Conservation (phyloP, 306 rosid genomes). For the Castanea crenata region DNA sequence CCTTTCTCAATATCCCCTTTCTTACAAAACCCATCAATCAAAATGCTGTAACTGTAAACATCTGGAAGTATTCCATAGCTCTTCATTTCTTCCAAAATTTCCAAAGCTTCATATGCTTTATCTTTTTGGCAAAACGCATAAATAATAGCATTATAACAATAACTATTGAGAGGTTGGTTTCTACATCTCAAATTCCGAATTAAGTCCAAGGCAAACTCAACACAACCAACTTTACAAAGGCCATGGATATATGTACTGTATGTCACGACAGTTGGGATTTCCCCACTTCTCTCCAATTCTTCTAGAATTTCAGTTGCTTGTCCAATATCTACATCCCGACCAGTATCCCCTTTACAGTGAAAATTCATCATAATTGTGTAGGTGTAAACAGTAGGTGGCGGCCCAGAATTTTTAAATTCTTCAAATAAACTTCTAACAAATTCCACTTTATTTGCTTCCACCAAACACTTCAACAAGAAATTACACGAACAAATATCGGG, state of each 20-base stretch:
- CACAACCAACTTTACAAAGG: slow-evolving; percentile 51
- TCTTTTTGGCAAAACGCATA: slow-evolving; percentile 48
- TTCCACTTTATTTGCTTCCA: slow-evolving; percentile 46
- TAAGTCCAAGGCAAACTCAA: slow-evolving; percentile 36
- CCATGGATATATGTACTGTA: slow-evolving; percentile 57
- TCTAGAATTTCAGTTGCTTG: slow-evolving; percentile 47
- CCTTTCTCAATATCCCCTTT: slow-evolving; percentile 38
- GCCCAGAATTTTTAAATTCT: slow-evolving; percentile 48
- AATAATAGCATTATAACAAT: slow-evolving; percentile 54
- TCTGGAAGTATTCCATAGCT: slow-evolving; percentile 45
- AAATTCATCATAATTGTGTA: slow-evolving; percentile 64
- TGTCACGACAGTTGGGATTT: slow-evolving; percentile 52
- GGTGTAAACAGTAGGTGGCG: slow-evolving; percentile 48
- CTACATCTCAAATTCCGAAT: slow-evolving; percentile 33
- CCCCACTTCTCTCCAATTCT: slow-evolving; percentile 42
- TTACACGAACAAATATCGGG: slow-evolving; percentile 48
- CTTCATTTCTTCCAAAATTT: slow-evolving; percentile 56
- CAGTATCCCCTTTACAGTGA: slow-evolving; percentile 42
- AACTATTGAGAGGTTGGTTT: slow-evolving; percentile 40
- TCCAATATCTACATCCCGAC: slow-evolving; percentile 37
- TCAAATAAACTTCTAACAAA: slow-evolving; percentile 39
- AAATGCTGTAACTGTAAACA: slow-evolving; percentile 62
- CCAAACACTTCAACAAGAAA: slow-evolving; percentile 70
- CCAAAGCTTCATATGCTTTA: slow-evolving; percentile 32
- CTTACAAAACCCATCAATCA: slow-evolving; percentile 50